Evolutionary conservation across 441 rosid species (phyloP).

Genomic region (Croton setiger): DNA sequence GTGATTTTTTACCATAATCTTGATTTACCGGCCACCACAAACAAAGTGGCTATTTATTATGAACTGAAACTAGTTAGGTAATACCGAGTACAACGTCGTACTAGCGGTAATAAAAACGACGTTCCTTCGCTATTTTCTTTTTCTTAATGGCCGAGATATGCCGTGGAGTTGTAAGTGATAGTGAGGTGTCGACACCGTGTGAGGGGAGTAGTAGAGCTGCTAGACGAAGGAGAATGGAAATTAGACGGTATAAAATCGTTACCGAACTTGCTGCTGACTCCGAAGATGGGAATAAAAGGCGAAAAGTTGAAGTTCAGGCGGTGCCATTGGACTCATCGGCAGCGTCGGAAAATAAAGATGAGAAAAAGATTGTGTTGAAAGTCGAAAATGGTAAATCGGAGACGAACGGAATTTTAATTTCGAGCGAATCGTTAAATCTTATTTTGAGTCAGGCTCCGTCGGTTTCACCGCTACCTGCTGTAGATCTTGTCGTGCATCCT

Average conservation of each 20-base stretch:
- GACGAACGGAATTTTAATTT: conserved; percentile 9
- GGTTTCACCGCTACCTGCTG: neutral
- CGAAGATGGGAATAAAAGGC: conserved; percentile 30
- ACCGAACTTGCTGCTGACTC: conserved; percentile 15
- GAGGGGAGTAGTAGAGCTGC: conserved; percentile 47
- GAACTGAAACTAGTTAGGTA: neutral
- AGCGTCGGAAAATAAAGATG: conserved; percentile 24
- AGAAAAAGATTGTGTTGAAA: neutral
- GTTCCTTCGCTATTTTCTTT: neutral
- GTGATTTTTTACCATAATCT: neutral
- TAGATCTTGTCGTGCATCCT: conserved; percentile 28
- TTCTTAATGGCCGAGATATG: conserved; percentile 52
- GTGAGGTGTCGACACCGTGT: conserved; percentile 27
- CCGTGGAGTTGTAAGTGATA: conserved; percentile 43
- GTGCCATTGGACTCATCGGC: conserved; percentile 16
- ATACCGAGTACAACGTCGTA: neutral
- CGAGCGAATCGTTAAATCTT: conserved; percentile 20
- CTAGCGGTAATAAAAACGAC: no score
- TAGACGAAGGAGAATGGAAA: conserved; percentile 72
- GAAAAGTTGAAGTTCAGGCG: conserved; percentile 30
- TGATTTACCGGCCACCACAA: neutral
- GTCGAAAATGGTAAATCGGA: conserved; percentile 12
- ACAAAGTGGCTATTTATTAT: neutral
- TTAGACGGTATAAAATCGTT: conserved; percentile 49
- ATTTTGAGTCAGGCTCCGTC: conserved; percentile 2